phyloP scores from a whole-genome alignment of 129 eudicot species.

The Flaveria robusta region DNA sequence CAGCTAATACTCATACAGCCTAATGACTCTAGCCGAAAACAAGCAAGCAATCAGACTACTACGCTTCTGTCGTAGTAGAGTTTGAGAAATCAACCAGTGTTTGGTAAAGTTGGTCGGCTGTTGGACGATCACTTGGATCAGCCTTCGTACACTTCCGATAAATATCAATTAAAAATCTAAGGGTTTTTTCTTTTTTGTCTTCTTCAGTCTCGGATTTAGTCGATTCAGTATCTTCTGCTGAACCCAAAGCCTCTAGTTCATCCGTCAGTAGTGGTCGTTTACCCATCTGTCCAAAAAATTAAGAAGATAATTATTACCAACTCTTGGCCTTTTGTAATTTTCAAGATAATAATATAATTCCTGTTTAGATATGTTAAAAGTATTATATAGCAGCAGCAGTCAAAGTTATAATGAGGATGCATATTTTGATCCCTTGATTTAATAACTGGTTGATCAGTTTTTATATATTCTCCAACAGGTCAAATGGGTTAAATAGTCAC shows the following conservation, averaged over 20 bases:
- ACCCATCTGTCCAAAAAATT: constrained; percentile 58
- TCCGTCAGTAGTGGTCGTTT: constrained; percentile 73
- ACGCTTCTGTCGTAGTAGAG: constrained; percentile 24
- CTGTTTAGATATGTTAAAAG: background rate
- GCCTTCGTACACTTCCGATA: constrained; percentile 68
- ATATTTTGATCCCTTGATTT: no score
- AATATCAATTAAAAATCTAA: constrained; percentile 57
- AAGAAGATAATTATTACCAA: background rate
- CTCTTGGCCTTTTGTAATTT: background rate
- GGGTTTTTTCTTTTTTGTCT: constrained; percentile 21
- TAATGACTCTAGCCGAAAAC: background rate
- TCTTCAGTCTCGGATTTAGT: constrained; percentile 39
- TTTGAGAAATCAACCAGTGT: constrained; percentile 44
- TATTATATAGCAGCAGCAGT: background rate
- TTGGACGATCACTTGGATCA: constrained; percentile 73
- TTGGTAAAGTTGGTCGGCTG: constrained; percentile 59
- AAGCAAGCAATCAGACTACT: constrained; percentile 14
- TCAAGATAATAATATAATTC: background rate
- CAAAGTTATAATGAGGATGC: background rate
- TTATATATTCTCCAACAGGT: no score
- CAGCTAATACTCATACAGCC: constrained; percentile 26
- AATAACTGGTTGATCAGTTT: no score
- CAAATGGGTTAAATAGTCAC: no score
- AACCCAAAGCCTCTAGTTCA: constrained; percentile 54
- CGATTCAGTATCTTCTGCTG: constrained; percentile 43